phyloP scores from a whole-genome alignment of 768 basidiomycete species.

The Roridomyces roridus region DNA sequence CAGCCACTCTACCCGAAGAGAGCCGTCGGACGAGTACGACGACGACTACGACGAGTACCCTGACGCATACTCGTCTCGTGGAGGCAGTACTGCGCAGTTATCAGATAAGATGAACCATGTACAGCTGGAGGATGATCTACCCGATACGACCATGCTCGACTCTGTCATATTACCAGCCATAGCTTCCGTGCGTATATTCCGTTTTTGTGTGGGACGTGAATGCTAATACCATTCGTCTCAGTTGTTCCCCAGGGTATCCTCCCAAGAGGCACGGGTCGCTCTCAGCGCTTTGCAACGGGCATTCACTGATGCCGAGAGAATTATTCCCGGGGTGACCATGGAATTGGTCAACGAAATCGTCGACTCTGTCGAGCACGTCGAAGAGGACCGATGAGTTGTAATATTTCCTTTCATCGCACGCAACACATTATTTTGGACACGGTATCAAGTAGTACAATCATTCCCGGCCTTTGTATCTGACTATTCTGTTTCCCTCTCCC shows the following conservation, averaged over 20 bases:
- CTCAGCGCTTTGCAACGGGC: conserved; percentile 88
- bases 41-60: conserved; percentile 64
- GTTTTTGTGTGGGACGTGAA: background rate
- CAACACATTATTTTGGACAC: conserved; percentile 24
- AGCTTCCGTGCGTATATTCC: conserved; percentile 72
- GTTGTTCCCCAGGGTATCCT: conserved; percentile 92
- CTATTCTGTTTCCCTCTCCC: no score
- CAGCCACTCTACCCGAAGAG: conserved; percentile 44
- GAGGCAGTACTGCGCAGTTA: conserved; percentile 45
- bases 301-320: conserved; percentile 92
- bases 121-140: conserved; percentile 63
- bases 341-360: conserved; percentile 95
- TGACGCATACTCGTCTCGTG: conserved; percentile 52
- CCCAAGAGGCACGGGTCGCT: conserved; percentile 89
- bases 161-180: conserved; percentile 96
- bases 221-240: conserved; percentile 36
- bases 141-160: conserved; percentile 93
- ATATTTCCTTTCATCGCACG: conserved; percentile 9
- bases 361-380: conserved; percentile 90
- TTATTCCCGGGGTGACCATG: conserved; percentile 93
- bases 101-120: conserved; percentile 51
- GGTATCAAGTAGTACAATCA: conserved; percentile 13
- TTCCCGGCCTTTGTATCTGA: conserved; percentile 16
- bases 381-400: conserved; percentile 64
- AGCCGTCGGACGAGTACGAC: conserved; percentile 69